These are phyloP conservation scores for Crithidia bombi DNA, from an alignment of 208 protist species.

Conservation along the genomic window DNA sequence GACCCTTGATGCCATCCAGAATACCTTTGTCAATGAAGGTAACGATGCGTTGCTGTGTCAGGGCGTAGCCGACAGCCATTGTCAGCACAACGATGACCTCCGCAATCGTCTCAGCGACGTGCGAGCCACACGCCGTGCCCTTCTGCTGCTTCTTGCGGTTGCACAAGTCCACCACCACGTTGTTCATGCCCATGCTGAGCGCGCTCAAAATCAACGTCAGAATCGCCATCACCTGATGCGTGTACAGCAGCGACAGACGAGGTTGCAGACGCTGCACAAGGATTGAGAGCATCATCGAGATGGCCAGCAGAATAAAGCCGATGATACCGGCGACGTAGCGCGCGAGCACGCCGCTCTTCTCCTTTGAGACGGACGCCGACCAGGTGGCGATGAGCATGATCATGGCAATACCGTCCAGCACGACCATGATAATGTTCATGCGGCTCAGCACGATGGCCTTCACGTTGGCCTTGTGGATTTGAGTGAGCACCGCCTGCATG, in stretches of 20 bases:
- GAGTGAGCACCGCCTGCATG: constrained; percentile 72
- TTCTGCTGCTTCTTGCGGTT: constrained; percentile 34
- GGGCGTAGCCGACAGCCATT: constrained; percentile 66
- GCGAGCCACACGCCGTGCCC: constrained; percentile 54
- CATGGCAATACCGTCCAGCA: constrained; percentile 58
- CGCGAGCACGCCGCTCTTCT: constrained; percentile 43
- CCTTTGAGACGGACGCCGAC: constrained; percentile 55
- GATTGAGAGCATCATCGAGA: constrained; percentile 61
- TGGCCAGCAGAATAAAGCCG: constrained; percentile 57
- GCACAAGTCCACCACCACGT: constrained; percentile 78
- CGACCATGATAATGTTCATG: constrained; percentile 66
- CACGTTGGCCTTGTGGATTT: constrained; percentile 74
- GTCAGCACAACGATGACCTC: constrained; percentile 70
- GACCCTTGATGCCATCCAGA: constrained; percentile 83
- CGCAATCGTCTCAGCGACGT: constrained; percentile 67
- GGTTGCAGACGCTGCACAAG: constrained; percentile 68
- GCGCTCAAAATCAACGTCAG: constrained; percentile 72
- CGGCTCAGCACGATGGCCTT: constrained; percentile 75
- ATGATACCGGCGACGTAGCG: constrained; percentile 71
- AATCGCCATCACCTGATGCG: constrained; percentile 66
- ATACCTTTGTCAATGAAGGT: constrained; percentile 89
- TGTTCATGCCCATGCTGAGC: constrained; percentile 82
- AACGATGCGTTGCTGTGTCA: constrained; percentile 85
- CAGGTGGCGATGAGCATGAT: constrained; percentile 77
- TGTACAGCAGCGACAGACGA: constrained; percentile 65